Evolutionary conservation across 768 basidiomycete species (phyloP).

Genomic region (Tulasnella calospora): DNA sequence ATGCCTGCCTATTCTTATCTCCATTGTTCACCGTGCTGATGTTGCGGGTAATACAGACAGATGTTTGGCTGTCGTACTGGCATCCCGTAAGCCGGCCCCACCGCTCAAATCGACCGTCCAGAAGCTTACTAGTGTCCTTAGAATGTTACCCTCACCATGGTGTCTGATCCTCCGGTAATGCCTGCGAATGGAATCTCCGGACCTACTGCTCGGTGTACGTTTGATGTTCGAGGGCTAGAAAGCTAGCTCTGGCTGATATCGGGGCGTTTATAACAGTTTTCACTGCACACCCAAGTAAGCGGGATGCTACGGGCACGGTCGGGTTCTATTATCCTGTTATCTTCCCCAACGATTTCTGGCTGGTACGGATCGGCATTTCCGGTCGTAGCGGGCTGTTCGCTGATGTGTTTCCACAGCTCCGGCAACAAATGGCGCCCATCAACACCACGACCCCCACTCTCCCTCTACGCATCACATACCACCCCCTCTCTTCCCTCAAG

Average conservation of each 20-base stretch:
- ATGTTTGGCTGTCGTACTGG: slow-evolving; percentile 79
- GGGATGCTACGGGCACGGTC: slow-evolving; percentile 60
- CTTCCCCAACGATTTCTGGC: slow-evolving; percentile 95
- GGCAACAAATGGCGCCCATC: slow-evolving; percentile 75
- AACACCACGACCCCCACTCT: slow-evolving; percentile 72
- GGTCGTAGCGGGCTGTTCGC: neutral
- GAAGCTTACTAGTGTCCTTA: slow-evolving; percentile 34
- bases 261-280: slow-evolving; percentile 46
- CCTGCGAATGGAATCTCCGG: slow-evolving; percentile 54
- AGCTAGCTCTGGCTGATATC: slow-evolving; percentile 14
- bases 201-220: slow-evolving; percentile 55
- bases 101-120: neutral
- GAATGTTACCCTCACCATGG: slow-evolving; percentile 83
- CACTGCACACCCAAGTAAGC: slow-evolving; percentile 51
- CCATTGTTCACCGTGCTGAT: neutral
- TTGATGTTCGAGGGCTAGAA: neutral
- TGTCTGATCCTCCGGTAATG: slow-evolving; percentile 63
- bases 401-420: slow-evolving; percentile 35
- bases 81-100: slow-evolving; percentile 48
- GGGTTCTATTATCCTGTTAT: slow-evolving; percentile 82
- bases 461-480: slow-evolving; percentile 76
- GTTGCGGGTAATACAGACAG: slow-evolving; percentile 38
- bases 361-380: slow-evolving; percentile 40
- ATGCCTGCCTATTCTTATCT: slow-evolving; percentile 33
- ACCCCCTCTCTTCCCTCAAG: slow-evolving; percentile 80